These are phyloP conservation scores for Handroanthus guayacan DNA, from an alignment of 257 asterid genomes.

Conservation along the genomic window DNA sequence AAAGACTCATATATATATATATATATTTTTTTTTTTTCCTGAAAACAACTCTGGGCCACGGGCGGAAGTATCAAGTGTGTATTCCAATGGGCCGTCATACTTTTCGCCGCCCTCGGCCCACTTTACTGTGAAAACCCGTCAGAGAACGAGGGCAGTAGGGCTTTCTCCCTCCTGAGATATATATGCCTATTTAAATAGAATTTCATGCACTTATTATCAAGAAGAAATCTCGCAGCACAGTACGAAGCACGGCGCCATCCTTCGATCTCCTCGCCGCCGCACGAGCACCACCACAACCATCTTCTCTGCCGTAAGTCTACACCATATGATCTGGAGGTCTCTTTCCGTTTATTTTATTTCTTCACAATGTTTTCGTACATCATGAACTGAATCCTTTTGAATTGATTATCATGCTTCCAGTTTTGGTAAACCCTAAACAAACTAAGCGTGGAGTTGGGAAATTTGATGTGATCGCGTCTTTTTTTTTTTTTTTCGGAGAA, in stretches of 20 bases:
- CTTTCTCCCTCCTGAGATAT: too few relatives aligned
- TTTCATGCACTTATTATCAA: background rate
- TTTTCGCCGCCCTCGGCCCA: too few relatives aligned
- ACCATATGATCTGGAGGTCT: background rate
- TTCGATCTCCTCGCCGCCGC: background rate
- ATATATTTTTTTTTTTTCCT: too few relatives aligned
- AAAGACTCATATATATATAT: too few relatives aligned
- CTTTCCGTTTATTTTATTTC: background rate
- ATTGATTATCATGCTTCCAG: background rate
- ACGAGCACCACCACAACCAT: background rate
- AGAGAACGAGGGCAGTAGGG: too few relatives aligned
- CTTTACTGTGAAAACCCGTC: too few relatives aligned
- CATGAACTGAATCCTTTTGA: background rate
- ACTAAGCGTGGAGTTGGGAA: background rate
- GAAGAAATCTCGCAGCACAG: background rate
- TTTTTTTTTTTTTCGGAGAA: background rate
- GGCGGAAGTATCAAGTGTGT: too few relatives aligned
- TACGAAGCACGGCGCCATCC: background rate
- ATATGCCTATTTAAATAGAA: too few relatives aligned
- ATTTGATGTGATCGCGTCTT: background rate
- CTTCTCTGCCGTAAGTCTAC: background rate
- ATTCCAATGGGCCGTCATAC: too few relatives aligned
- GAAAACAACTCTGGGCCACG: too few relatives aligned
- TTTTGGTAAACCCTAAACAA: background rate
- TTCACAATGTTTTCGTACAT: background rate